Evolutionary conservation across 2,329 filamentous ascomycete species (phyloP), one percentile per base, ranked within the genome.

Genomic region (Thelonectria blattea): DNA sequence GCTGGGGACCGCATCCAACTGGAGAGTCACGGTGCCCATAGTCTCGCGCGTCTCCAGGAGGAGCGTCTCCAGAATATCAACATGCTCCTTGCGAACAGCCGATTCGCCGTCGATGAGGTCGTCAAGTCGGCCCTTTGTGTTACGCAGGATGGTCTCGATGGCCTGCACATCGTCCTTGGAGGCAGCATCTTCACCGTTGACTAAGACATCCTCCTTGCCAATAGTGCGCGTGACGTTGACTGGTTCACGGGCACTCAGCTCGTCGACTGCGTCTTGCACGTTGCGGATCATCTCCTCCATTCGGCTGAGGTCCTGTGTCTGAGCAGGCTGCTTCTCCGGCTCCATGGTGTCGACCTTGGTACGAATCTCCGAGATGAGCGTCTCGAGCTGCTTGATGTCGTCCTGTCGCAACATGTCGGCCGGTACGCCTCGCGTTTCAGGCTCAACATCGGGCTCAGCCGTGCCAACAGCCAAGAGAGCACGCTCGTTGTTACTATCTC

Each of bases 121-220:
- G 60, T 97, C 94, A 10, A 98, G 80, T 48, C 91, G 91, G 5
- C 89, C 88, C 74, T 97, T 97, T 32, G 93, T 93, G 73, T 96
- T 97, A 43, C 90, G 88, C 12, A 98, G 83, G 50, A 98, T 88
- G 0, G 91, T 96, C 75, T 97, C 94, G 60, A 98, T 93, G 11
- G 92, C 92, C 62, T 94, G 88, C 0, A 93, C 91, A 68, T 98
- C 93, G 66, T 97, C 92, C 72, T 91, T 79, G 73, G 66, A 81
- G 68, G 67, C 82, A 70, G 60, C 78, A 58, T 82, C 78, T 5
- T 69, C 67, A 14, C 58, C 65, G 11, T 63, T 60, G 9, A 60
- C 57, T 3, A 49, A 58, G 9, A 41, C 37, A 45, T 42, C 63
- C 30, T 72, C 73, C 64, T 45, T 52, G 45, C 56, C 55, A 60